phyloP scores from a whole-genome alignment of 2,329 filamentous ascomycete genomes.

The Hymenoscyphus salicellus region DNA sequence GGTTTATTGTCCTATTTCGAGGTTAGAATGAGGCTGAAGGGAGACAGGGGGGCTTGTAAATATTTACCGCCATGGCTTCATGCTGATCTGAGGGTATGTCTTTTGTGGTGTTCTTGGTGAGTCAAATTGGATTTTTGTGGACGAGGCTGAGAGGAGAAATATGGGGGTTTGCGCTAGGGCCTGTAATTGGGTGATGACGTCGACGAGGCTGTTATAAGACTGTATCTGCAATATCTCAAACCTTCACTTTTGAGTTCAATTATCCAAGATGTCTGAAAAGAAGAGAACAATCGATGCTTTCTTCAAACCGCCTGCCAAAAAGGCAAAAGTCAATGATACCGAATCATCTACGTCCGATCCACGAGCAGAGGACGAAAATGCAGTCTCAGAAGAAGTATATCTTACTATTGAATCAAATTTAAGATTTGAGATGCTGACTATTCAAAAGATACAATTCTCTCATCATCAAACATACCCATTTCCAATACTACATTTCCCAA shows the following conservation, averaged over 20 bases:
- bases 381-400: conserved; percentile 7
- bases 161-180: not conserved
- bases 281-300: conserved; percentile 69
- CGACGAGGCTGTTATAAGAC: conserved; percentile 12
- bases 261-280: conserved; percentile 34
- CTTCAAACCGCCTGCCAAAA: conserved; percentile 54
- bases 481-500: conserved; percentile 46
- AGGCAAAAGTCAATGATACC: conserved; percentile 30
- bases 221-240: not conserved
- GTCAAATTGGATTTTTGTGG: conserved; percentile 11
- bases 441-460: conserved; percentile 28
- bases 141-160: conserved; percentile 17
- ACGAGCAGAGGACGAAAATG: not conserved
- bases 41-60: not conserved
- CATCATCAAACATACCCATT: conserved; percentile 50
- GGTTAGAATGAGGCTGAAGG: not conserved
- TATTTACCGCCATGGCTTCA: conserved; percentile 29
- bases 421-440: not conserved
- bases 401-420: conserved; percentile 2
- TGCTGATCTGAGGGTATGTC: conserved; percentile 17
- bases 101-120: conserved; percentile 8
- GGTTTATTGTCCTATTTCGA: not conserved
- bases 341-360: not conserved
- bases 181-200: conserved; percentile 11
- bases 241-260: not conserved